Conservation (phyloP, 306 rosid genomes). For the Phaseolus lunatus region DNA sequence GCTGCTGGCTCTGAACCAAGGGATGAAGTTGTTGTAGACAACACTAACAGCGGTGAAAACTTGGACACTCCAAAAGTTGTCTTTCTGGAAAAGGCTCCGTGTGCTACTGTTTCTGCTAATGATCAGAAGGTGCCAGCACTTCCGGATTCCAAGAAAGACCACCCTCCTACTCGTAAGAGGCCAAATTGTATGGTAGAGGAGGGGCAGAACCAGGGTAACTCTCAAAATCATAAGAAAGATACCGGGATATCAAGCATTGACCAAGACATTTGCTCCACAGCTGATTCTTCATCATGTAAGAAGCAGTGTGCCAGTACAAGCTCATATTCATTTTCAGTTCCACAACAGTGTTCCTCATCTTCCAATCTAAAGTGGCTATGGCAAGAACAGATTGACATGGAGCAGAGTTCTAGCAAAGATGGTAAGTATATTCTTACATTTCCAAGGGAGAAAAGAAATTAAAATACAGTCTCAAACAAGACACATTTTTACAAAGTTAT, state of each 20-base stretch:
- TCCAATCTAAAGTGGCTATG: constrained; percentile 58
- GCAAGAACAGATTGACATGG: constrained; percentile 63
- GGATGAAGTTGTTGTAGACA: constrained; percentile 81
- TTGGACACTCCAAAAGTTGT: constrained; percentile 56
- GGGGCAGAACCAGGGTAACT: constrained; percentile 43
- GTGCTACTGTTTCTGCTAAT: constrained; percentile 76
- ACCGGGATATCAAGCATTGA: constrained; percentile 53
- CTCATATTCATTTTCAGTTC: constrained; percentile 74
- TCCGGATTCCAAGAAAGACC: constrained; percentile 50
- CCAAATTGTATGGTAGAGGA: constrained; percentile 53
- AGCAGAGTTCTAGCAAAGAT: constrained; percentile 61
- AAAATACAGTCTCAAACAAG: constrained; percentile 6
- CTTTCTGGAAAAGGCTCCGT: constrained; percentile 50
- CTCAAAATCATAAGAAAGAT: constrained; percentile 38
- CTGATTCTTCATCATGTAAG: constrained; percentile 79
- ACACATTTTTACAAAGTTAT: neutral
- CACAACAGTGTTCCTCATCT: constrained; percentile 71
- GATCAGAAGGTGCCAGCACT: constrained; percentile 90
- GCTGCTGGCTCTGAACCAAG: constrained; percentile 54
- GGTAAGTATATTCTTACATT: constrained; percentile 48
- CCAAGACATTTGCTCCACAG: constrained; percentile 77
- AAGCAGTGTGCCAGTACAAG: constrained; percentile 63
- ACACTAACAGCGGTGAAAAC: constrained; percentile 50
- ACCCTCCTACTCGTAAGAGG: constrained; percentile 60
- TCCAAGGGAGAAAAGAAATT: constrained; percentile 29